A percentile compares a stretch with the other conserved stretches of the same genome.
phyloP scores from a whole-genome alignment of 805 yeast species.

The Candida ponderosae region DNA sequence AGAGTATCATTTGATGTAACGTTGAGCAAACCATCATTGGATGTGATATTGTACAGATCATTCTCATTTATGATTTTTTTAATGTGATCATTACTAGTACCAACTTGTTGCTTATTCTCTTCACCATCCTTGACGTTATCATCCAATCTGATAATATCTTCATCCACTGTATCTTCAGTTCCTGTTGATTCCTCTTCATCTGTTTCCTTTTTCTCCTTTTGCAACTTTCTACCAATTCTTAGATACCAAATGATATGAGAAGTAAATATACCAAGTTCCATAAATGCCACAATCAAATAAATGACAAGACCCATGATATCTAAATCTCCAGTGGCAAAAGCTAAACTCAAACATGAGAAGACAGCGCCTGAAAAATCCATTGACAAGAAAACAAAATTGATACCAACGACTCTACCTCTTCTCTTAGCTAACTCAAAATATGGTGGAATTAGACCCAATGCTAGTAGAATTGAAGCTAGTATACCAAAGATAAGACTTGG shows the following conservation, averaged over 20 bases:
- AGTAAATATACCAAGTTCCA: slow-evolving; percentile 71
- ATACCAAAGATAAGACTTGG: slow-evolving; percentile 78
- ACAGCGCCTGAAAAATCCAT: slow-evolving; percentile 81
- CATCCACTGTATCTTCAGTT: too few species aligned
- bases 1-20: background rate
- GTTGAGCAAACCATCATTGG: background rate
- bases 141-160: too few species aligned
- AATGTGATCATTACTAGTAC: too few species aligned
- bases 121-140: too few species aligned
- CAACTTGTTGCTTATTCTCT: background rate
- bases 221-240: slow-evolving; percentile 25
- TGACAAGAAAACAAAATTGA: slow-evolving; percentile 70
- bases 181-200: background rate
- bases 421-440: slow-evolving; percentile 78
- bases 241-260: slow-evolving; percentile 68
- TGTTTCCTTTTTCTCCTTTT: background rate
- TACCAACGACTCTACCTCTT: slow-evolving; percentile 80
- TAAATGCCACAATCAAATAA: slow-evolving; percentile 61
- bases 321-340: slow-evolving; percentile 53
- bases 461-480: slow-evolving; percentile 68
- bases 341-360: slow-evolving; percentile 58
- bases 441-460: slow-evolving; percentile 79
- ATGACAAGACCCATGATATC: slow-evolving; percentile 78
- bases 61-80: background rate
- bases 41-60: background rate